Evolutionary conservation across 345 rosid species (phyloP), one percentile per base, ranked within the genome.

Genomic region (sweet orange (Citrus sinensis)): DNA sequence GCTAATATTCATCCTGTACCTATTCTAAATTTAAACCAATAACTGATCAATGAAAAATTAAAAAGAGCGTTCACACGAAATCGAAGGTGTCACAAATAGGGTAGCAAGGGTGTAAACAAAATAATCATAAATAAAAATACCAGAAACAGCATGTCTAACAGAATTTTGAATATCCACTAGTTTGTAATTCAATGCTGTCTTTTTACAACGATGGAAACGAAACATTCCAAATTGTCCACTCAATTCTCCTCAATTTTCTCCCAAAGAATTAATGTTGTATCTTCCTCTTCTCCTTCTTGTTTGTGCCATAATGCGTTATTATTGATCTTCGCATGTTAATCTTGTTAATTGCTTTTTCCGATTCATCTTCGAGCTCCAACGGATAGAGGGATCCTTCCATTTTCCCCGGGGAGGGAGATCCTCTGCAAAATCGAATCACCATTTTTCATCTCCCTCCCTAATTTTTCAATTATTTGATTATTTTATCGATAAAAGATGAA

Each of bases 401-500:
- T 54, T 54, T 54, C 22, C 6, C 58, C 16, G 30, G 64, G 27
- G 64, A 25, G 25, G 64, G 64, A 60, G 27, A 60, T 27, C 16
- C 64, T 60, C 30, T 2, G 64, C 64, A 22, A 24, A 60, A 25
- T 60, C 0, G 64, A 60, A 60, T 22, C 64, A 60, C 64, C 4
- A 60, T 1, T 22, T 46, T 7, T 22, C 30, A 2, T 60, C 30
- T 60, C 64, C 64, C 64, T 60, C 64, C 64, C 64, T 22, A 24
- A 4, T 30, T n/a, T 1, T 62, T 27, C 51, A 11, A 13, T 46
- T 46, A 46, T 46, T 46, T 46, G 51, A 46, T 46, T 46, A 46
- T 11, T 46, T 46, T 46, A 46, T 46, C 2, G 17, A 11, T 46
- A 46, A 13, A 46, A 46, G 51, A 92, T 95, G 98, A 88, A 76